Conservation (phyloP, 2,329 filamentous ascomycete species). For the Aspergillus puulaauensis region DNA sequence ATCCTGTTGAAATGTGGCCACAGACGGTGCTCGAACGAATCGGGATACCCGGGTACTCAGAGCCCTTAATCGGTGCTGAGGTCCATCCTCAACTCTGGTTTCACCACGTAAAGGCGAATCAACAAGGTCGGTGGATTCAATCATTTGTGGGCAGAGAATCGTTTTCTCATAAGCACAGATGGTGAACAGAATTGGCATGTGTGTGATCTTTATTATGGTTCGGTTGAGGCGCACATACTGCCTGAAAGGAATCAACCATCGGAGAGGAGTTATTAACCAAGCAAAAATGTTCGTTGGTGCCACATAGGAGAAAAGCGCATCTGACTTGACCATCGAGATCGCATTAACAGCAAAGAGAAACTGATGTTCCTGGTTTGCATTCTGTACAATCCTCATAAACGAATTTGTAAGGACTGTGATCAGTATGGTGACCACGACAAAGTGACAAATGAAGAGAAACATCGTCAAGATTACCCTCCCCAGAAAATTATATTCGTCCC, state of each 20-base stretch:
- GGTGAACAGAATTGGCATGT: slow-evolving; percentile 80
- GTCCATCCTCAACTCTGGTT: slow-evolving; percentile 56
- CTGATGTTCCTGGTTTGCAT: slow-evolving; percentile 87
- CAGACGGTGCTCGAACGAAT: slow-evolving; percentile 78
- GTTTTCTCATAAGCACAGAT: slow-evolving; percentile 87
- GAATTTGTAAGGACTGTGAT: slow-evolving; percentile 96
- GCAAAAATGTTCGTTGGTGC: slow-evolving; percentile 88
- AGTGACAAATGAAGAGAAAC: slow-evolving; percentile 93
- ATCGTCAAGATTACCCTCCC: slow-evolving; percentile 74
- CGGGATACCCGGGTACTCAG: slow-evolving; percentile 67
- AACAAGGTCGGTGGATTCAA: slow-evolving; percentile 83
- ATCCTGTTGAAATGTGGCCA: slow-evolving; percentile 86
- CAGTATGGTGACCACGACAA: slow-evolving; percentile 88
- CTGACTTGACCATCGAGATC: slow-evolving; percentile 98
- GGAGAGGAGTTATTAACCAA: slow-evolving; percentile 81
- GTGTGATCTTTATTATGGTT: slow-evolving; percentile 86
- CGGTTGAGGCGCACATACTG: slow-evolving; percentile 84
- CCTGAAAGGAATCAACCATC: slow-evolving; percentile 76
- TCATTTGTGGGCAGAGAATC: slow-evolving; percentile 71
- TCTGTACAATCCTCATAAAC: slow-evolving; percentile 92
- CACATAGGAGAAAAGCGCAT: slow-evolving; percentile 90
- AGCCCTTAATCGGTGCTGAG: slow-evolving; percentile 59
- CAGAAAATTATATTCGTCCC: slow-evolving; percentile 77
- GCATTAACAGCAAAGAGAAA: slow-evolving; percentile 96
- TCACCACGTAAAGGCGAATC: slow-evolving; percentile 62